These are phyloP conservation scores for Vinca minor DNA, from an alignment of 257 asterid species.

Conservation along the genomic window DNA sequence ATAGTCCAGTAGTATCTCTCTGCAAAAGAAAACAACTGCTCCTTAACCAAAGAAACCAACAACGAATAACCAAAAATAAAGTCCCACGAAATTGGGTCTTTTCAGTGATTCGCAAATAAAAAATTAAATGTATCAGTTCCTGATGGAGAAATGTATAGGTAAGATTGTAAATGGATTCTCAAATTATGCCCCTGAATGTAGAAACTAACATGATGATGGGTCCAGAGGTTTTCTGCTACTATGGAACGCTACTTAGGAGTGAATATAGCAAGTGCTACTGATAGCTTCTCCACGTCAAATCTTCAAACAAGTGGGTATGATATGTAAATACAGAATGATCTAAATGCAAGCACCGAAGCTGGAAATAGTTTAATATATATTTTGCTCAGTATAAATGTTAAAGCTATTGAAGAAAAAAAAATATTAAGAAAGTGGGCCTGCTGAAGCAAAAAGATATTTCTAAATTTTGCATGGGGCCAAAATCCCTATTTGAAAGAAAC, in stretches of 20 bases:
- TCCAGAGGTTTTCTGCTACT: background rate
- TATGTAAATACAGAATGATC: background rate
- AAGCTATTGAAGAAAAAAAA: background rate
- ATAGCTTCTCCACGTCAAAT: background rate
- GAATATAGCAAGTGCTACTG: background rate
- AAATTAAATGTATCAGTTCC: background rate
- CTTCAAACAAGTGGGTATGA: no score
- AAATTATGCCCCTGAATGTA: background rate
- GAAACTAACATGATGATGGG: background rate
- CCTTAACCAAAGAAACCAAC: background rate
- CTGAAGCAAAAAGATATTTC: background rate
- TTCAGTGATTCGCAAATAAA: background rate
- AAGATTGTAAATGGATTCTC: background rate
- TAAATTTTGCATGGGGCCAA: background rate
- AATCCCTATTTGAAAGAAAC: background rate
- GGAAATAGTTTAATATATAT: no score
- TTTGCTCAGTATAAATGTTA: no score
- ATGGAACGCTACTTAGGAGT: background rate
- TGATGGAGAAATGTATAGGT: background rate
- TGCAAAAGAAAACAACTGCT: slow-evolving; percentile 24
- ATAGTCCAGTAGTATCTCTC: slow-evolving; percentile 86
- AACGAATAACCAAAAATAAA: background rate
- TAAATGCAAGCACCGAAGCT: background rate
- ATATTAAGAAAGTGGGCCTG: background rate
- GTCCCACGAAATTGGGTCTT: background rate